A percentile compares a stretch with the other conserved stretches of the same genome.
phyloP scores from a whole-genome alignment of 2,329 filamentous ascomycete genomes.

The Colletotrichum falcatum region DNA sequence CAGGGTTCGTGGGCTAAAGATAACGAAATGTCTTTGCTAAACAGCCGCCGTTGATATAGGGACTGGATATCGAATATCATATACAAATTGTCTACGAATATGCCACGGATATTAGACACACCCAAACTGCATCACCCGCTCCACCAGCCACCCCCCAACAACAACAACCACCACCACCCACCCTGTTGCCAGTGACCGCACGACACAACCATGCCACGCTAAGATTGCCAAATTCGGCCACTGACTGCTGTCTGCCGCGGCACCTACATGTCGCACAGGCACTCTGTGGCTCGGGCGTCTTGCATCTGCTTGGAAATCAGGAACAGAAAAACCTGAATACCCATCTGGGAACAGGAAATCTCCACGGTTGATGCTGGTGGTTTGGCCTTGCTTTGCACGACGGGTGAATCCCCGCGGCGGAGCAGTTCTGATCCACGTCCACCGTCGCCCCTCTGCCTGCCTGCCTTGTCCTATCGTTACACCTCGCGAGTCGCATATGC shows the following conservation, averaged over 20 bases:
- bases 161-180: not conserved
- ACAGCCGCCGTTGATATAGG: conserved; percentile 27
- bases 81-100: not conserved
- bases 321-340: conserved; percentile 31
- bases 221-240: conserved; percentile 18
- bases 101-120: conserved; percentile 37
- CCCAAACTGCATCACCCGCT: conserved; percentile 27
- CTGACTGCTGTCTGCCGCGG: conserved; percentile 34
- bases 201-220: conserved; percentile 9
- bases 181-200: conserved; percentile 15
- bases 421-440: conserved; percentile 16
- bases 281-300: conserved; percentile 19
- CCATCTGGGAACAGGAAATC: not conserved
- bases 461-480: conserved; percentile 5
- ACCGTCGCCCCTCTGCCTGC: not conserved
- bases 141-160: conserved; percentile 27
- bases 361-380: not conserved
- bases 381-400: conserved; percentile 1
- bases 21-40: conserved; percentile 19
- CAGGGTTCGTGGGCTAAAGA: conserved; percentile 31
- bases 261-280: conserved; percentile 23
- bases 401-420: conserved; percentile 27
- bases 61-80: conserved; percentile 11
- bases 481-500: not conserved
- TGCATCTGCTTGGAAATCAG: conserved; percentile 31